Base-by-base conservation (phyloP, 345 rosid genomes). In the Moricandia moricandioides region DNA sequence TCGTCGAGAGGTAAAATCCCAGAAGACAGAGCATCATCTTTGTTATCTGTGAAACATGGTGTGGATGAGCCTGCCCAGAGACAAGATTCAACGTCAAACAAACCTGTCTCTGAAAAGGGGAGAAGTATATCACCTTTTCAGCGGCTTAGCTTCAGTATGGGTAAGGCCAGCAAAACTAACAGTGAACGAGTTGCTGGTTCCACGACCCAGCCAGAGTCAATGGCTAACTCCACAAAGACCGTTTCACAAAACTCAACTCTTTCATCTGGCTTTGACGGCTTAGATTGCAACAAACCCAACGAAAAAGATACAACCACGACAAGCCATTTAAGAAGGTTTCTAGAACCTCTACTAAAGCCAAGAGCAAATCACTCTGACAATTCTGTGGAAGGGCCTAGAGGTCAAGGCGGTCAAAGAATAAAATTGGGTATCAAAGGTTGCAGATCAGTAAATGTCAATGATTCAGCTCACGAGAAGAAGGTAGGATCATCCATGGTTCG, bases 291-390 rank as follows among this genome's bases (percentile, higher is more conserved):
- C 56, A 77, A 69, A 67, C 74, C 80, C 61, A 75, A 60, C 72
- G 79, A 77, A 79, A 72, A 81, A 35, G 77, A 80, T 78, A 78
- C 86, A 84, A 80, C 88, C 79, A 83, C 86, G 73, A 86, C 89
- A 58, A 90, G 97, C 81, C 97, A 96, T 76, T 82, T 94, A 71
- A 88, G 95, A 81, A 89, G 96, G 86, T 77, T 91, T 65, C 78
- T 94, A 67, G 91, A 87, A 63, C 95, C 96, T 65, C 61, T 94
- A 33, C 47, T 88, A 85, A 94, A 88, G 83, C 83, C 91, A 12
- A 87, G 83, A 78, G 79, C 81, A 17, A 73, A 54, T 30, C 79
- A 78, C 73, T 78, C 80, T 34, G 80, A 56, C 43, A 70, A 70
- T 35, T 76, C 75, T 24, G 51, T 45, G 47, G 87, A 86, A 57